Evolutionary conservation across 768 basidiomycete genomes (phyloP).

Genomic region (Royoungia palumana): DNA sequence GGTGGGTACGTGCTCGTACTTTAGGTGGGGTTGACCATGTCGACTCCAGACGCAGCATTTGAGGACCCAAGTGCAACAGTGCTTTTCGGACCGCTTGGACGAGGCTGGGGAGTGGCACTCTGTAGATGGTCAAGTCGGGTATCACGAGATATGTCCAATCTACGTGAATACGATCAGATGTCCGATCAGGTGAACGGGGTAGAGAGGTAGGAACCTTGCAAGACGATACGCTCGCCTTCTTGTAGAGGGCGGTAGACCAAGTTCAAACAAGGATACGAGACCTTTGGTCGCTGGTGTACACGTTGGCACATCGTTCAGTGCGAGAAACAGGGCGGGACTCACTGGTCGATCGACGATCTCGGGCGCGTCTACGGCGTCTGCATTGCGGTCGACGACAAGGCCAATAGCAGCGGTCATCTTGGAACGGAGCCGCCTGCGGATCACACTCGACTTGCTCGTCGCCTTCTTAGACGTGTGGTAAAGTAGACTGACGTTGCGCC

Average conservation of each 20-base stretch:
- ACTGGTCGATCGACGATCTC: not conserved
- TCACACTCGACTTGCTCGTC: slow-evolving; percentile 22
- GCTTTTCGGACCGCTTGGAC: slow-evolving; percentile 23
- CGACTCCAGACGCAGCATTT: slow-evolving; percentile 9
- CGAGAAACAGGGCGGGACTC: not conserved
- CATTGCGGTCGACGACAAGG: slow-evolving; percentile 18
- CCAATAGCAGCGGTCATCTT: slow-evolving; percentile 19
- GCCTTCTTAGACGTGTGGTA: slow-evolving; percentile 23
- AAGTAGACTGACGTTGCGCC: slow-evolving; percentile 13
- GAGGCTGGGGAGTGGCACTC: slow-evolving; percentile 21
- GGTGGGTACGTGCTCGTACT: too few relatives aligned
- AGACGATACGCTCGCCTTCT: slow-evolving; percentile 1
- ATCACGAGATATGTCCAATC: slow-evolving; percentile 30
- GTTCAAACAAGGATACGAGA: slow-evolving; percentile 3
- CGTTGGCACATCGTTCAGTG: not conserved
- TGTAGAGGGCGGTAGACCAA: not conserved
- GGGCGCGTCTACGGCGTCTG: slow-evolving; percentile 2
- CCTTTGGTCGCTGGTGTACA: not conserved
- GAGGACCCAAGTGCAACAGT: slow-evolving; percentile 8
- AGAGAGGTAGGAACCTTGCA: slow-evolving; percentile 16
- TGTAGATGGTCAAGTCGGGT: slow-evolving; percentile 25
- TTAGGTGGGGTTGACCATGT: slow-evolving; percentile 13
- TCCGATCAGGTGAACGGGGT: not conserved
- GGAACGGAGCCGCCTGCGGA: slow-evolving; percentile 20
- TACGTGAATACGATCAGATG: slow-evolving; percentile 1